Percentiles rank a stretch among this genome's conserved stretches.
Conservation (phyloP, 2,329 filamentous ascomycete species). For the Eutypa lata region DNA sequence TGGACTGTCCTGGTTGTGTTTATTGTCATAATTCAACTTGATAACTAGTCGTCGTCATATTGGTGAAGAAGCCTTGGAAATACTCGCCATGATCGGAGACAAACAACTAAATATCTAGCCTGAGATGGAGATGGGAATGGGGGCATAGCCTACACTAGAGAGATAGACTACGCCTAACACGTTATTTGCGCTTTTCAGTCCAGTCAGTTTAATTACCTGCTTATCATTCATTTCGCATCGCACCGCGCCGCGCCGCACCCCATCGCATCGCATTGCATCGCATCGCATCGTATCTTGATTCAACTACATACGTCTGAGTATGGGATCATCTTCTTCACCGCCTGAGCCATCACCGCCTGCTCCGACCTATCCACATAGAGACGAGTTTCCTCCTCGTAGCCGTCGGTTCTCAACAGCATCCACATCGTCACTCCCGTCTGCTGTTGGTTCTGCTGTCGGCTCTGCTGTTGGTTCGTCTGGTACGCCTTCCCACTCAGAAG, state of each 20-base stretch:
- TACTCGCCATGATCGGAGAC: not conserved
- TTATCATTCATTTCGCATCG: too few species aligned
- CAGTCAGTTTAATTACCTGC: not conserved
- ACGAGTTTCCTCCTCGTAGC: not conserved
- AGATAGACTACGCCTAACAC: too few species aligned
- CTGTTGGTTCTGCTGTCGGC: not conserved
- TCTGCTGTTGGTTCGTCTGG: not conserved
- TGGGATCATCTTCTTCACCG: not conserved
- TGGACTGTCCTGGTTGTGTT: too few species aligned
- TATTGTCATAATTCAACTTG: not conserved
- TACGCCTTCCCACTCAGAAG: constrained; percentile 20
- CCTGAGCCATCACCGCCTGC: not conserved
- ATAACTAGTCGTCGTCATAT: constrained; percentile 16
- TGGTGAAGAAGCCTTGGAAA: not conserved
- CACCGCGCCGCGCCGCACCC: too few species aligned
- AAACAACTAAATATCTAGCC: not conserved
- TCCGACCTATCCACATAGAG: not conserved
- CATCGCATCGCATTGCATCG: too few species aligned
- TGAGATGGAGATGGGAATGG: not conserved
- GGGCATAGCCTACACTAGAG: not conserved
- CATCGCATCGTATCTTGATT: too few species aligned
- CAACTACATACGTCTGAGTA: too few species aligned
- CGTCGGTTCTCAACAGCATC: not conserved
- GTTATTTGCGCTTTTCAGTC: too few species aligned
- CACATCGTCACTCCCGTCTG: not conserved